Conservation (phyloP, 768 basidiomycete species). For the Leccinum sublutescens region DNA sequence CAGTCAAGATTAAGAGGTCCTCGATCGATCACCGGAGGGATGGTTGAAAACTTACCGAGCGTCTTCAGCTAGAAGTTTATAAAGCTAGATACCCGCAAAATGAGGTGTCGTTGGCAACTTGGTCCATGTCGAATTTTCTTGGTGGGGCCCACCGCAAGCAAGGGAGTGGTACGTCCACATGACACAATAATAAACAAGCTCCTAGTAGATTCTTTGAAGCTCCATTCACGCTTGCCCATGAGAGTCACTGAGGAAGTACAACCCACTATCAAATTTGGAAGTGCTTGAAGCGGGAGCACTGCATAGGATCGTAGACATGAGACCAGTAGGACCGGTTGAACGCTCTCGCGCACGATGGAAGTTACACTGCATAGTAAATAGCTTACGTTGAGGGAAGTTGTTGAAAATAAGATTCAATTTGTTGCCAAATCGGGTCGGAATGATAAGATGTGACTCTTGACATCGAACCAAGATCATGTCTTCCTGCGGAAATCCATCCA, state of each 20-base stretch:
- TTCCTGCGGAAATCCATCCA: slow-evolving; percentile 64
- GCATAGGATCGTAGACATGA: neutral
- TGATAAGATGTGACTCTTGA: neutral
- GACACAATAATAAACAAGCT: no score
- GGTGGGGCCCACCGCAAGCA: neutral
- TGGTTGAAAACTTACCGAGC: slow-evolving; percentile 5
- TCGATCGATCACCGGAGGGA: neutral
- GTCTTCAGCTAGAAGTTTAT: neutral
- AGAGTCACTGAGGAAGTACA: neutral
- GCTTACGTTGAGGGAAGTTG: no score
- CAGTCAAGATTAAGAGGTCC: slow-evolving; percentile 1
- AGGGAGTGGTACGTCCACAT: neutral
- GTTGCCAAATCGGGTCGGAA: neutral
- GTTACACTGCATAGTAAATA: neutral
- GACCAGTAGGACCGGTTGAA: neutral
- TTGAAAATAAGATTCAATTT: no score
- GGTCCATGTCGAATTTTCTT: neutral
- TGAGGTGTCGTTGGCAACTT: neutral
- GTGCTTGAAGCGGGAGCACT: neutral
- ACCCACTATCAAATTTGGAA: neutral
- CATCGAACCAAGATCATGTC: slow-evolving; percentile 23
- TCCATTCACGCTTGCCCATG: neutral
- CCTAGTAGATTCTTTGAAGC: no score
- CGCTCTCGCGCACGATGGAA: neutral
- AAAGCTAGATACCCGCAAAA: neutral